Evolutionary conservation across 2,329 filamentous ascomycete species (phyloP).

Genomic region (Calonectria montana): DNA sequence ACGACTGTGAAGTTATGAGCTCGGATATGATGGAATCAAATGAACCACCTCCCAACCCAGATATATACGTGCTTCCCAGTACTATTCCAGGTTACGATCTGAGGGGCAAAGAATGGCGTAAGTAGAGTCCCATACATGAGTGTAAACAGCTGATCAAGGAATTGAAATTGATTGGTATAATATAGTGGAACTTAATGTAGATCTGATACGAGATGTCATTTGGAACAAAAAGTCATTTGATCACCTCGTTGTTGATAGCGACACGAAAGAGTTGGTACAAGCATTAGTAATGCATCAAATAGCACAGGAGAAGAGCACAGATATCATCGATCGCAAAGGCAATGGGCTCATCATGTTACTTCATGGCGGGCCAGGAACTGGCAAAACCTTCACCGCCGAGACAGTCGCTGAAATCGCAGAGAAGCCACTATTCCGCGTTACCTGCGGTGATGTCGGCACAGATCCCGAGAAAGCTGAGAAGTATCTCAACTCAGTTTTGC

Average conservation of each 20-base stretch:
- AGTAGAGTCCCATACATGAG: background rate
- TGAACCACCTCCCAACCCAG: background rate
- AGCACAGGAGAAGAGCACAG: background rate
- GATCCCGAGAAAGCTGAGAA: conserved; percentile 25
- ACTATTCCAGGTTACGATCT: conserved; percentile 10
- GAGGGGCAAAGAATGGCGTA: conserved; percentile 23
- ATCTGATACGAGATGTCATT: conserved; percentile 10
- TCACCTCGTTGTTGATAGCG: conserved; percentile 16
- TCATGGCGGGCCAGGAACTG: conserved; percentile 20
- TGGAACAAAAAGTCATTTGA: conserved; percentile 32
- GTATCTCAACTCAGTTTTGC: conserved; percentile 20
- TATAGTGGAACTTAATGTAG: conserved; percentile 21
- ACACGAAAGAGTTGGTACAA: conserved; percentile 8
- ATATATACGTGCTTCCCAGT: background rate
- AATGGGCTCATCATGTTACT: conserved; percentile 9
- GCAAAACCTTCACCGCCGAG: conserved; percentile 22
- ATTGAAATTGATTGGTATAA: background rate
- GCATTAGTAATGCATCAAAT: background rate
- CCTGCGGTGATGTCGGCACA: conserved; percentile 28
- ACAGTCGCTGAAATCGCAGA: conserved; percentile 19
- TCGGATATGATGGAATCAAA: background rate
- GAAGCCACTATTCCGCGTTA: conserved; percentile 19
- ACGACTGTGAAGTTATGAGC: background rate
- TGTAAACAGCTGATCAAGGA: background rate
- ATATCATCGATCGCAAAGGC: conserved; percentile 4